Evolutionary conservation across 805 yeast species (phyloP).

Genomic region (Candida bentonensis): DNA sequence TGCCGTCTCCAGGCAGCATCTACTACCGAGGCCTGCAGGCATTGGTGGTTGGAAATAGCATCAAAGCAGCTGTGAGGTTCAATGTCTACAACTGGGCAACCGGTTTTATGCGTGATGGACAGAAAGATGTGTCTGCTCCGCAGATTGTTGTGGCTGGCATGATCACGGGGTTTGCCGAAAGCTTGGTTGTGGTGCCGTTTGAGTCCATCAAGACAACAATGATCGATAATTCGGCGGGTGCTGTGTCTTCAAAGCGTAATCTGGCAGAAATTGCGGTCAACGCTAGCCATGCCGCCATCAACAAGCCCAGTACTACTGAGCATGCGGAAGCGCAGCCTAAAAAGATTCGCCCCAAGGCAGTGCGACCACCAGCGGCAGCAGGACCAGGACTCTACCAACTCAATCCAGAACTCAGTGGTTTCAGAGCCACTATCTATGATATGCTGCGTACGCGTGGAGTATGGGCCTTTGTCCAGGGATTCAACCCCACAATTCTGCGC

Average conservation of each 20-base stretch:
- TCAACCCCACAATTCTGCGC: constrained; percentile 66
- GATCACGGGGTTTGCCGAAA: constrained; percentile 72
- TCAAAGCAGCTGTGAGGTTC: constrained; percentile 63
- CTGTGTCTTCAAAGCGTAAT: too few species aligned
- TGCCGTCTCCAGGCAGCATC: constrained; percentile 13
- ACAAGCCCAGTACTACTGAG: background rate
- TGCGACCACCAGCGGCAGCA: background rate
- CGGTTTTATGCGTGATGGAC: constrained; percentile 45
- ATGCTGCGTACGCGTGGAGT: constrained; percentile 63
- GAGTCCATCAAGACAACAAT: constrained; percentile 66
- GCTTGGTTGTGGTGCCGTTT: constrained; percentile 68
- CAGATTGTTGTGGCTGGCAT: constrained; percentile 71
- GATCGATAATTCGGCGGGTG: constrained; percentile 39
- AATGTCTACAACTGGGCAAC: constrained; percentile 63
- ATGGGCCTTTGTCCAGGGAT: constrained; percentile 69
- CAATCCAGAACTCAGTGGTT: constrained; percentile 14
- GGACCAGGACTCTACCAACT: constrained; percentile 15
- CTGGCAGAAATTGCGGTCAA: too few species aligned
- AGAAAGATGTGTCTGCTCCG: constrained; percentile 48
- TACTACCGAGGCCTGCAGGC: constrained; percentile 56
- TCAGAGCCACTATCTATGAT: constrained; percentile 27
- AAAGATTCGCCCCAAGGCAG: background rate
- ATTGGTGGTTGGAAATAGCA: constrained; percentile 54
- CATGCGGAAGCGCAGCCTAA: background rate
- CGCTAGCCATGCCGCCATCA: background rate